Evolutionary conservation across 1,284 basidiomycete species (phyloP).

Genomic region (Ustilago loliicola): DNA sequence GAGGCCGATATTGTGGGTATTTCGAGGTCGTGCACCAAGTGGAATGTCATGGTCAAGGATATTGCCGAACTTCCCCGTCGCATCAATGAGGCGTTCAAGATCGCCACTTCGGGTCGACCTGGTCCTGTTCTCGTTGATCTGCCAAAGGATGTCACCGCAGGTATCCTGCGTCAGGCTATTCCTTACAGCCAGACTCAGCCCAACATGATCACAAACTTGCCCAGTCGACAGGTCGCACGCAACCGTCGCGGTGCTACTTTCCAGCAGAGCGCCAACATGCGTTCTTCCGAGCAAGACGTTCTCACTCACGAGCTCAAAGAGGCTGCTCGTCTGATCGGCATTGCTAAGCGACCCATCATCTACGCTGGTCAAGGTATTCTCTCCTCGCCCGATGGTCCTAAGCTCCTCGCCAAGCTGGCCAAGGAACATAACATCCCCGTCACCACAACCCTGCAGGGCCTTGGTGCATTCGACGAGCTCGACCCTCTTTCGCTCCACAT

Average conservation of each 20-base stretch:
- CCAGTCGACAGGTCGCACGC: conserved; percentile 65
- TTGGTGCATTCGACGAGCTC: conserved; percentile 94
- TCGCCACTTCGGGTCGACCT: conserved; percentile 94
- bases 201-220: conserved; percentile 73
- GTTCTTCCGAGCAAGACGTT: conserved; percentile 41
- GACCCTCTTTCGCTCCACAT: conserved; percentile 88
- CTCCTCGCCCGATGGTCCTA: conserved; percentile 84
- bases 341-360: conserved; percentile 89
- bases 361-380: conserved; percentile 95
- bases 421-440: conserved; percentile 94
- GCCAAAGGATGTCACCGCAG: conserved; percentile 96
- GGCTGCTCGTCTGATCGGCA: conserved; percentile 91
- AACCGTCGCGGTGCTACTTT: conserved; percentile 47
- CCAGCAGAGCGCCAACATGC: conserved; percentile 33
- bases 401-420: conserved; percentile 83
- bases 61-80: conserved; percentile 92
- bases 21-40: conserved; percentile 96
- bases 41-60: conserved; percentile 99
- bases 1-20: conserved; percentile 98
- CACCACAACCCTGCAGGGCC: conserved; percentile 94
- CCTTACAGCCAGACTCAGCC: conserved; percentile 90
- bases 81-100: conserved; percentile 99
- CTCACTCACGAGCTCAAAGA: conserved; percentile 78
- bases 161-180: conserved; percentile 86
- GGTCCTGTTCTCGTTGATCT: conserved; percentile 97